phyloP scores from a whole-genome alignment of 345 rosid species.

The Camelina laxa region DNA sequence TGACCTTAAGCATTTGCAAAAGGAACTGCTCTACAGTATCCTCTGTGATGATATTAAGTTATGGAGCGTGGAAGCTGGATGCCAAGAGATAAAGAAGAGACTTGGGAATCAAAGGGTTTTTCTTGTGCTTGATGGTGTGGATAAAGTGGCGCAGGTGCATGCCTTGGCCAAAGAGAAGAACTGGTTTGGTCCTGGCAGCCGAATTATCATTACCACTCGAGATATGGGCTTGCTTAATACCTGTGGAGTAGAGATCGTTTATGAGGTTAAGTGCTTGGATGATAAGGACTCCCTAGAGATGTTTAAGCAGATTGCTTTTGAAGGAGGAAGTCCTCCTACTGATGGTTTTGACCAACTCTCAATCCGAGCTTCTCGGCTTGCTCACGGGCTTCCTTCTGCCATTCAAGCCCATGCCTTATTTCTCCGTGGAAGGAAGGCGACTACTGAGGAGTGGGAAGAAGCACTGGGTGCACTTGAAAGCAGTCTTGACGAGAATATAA shows the following conservation, averaged over 20 bases:
- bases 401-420: slow-evolving; percentile 37
- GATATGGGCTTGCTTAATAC: slow-evolving; percentile 17
- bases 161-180: background rate
- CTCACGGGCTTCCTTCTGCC: slow-evolving; percentile 42
- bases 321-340: slow-evolving; percentile 22
- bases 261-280: slow-evolving; percentile 26
- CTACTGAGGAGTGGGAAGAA: slow-evolving; percentile 32
- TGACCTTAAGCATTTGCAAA: background rate
- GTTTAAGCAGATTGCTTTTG: slow-evolving; percentile 21
- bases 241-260: background rate
- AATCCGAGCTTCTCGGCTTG: slow-evolving; percentile 14
- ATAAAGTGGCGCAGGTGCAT: background rate
- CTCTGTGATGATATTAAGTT: slow-evolving; percentile 3
- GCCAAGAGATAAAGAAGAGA: background rate
- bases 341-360: slow-evolving; percentile 19
- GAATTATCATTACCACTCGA: slow-evolving; percentile 22
- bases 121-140: slow-evolving; percentile 31
- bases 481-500: background rate
- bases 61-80: slow-evolving; percentile 10
- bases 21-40: background rate
- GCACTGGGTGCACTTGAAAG: background rate
- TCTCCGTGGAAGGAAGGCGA: background rate
- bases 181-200: slow-evolving; percentile 25
- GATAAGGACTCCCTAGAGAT: slow-evolving; percentile 19
- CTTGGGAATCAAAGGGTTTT: slow-evolving; percentile 10